Evolutionary conservation across 441 rosid species (phyloP), one percentile per base, ranked within the genome.

Genomic region (Gossypium aridum): DNA sequence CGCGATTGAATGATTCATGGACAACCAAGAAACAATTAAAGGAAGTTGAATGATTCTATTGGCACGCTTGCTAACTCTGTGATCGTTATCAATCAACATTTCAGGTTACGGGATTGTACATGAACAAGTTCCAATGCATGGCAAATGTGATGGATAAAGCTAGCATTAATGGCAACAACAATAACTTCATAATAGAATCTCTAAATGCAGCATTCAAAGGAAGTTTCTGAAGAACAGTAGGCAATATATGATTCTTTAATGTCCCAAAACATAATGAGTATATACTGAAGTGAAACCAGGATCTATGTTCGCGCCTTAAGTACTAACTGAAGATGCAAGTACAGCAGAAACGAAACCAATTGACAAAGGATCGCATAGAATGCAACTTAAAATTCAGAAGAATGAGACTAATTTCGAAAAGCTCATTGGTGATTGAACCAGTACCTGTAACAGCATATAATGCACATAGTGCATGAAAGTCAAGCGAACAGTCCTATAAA

Each of bases 391-490:
- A 28, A 65, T 43, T 53, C 17, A 65, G 45, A 39, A 20, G 55
- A 43, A 7, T 66, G 34, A 25, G 34, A 45, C 3, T 49, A 49
- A 66, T 66, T 5, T 49, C 17, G 16, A 66, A 20, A 43, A 22
- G 71, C 47, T 22, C 54, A 45, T 43, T 5, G 34, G 71, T 66
- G n/a, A 66, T 65, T 55, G 72, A 51, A 76, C 62, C 12, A 76
- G 70, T 90, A 93, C 99, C 99, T 26, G 99, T 96, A 81, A 96
- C 97, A 57, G 99, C 98, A 80, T 96, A 96, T 59, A 93, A 76
- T 53, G 99, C 99, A 81, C 98, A 96, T 53, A 96, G 80, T 37
- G 83, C 89, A 10, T 72, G 77, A 72, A 96, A 96, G 82, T 96
- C 98, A 53, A 93, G 92, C 76, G 99, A 96, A 3, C 98, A 97